Evolutionary conservation across 176 grass and related monocot genomes (phyloP).

Genomic region (Juncus effusus): DNA sequence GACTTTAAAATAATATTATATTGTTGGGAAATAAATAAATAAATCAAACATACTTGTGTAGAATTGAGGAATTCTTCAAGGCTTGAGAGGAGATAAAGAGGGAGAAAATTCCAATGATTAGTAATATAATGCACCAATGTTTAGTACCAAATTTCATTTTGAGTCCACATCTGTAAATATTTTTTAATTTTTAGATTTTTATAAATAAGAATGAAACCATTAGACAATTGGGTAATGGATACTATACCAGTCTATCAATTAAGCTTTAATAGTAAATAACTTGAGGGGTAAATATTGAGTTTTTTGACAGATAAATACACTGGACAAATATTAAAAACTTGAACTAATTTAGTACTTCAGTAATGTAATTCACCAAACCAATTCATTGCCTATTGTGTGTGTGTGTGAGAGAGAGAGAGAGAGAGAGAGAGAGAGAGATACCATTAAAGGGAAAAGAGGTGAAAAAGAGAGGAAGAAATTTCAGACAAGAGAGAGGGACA

Average conservation of each 20-base stretch:
- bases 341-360: no score
- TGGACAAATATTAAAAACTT: no score
- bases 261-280: no score
- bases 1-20: background rate
- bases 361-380: no score
- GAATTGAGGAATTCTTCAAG: background rate
- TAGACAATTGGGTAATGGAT: no score
- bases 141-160: conserved; percentile 2
- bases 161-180: background rate
- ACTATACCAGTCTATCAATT: no score
- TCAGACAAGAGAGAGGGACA: no score
- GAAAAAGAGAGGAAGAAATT: background rate
- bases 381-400: background rate
- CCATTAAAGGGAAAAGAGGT: background rate
- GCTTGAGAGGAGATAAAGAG: conserved; percentile 4
- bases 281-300: no score
- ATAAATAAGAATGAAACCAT: no score
- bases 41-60: conserved; percentile 12
- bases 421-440: conserved; percentile 5
- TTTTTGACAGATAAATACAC: no score
- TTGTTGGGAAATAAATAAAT: background rate
- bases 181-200: background rate
- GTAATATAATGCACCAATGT: background rate
- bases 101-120: conserved; percentile 10
- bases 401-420: background rate